phyloP scores from a whole-genome alignment of 176 grass and related monocot genomes.

The Urochloa ruziziensis region DNA sequence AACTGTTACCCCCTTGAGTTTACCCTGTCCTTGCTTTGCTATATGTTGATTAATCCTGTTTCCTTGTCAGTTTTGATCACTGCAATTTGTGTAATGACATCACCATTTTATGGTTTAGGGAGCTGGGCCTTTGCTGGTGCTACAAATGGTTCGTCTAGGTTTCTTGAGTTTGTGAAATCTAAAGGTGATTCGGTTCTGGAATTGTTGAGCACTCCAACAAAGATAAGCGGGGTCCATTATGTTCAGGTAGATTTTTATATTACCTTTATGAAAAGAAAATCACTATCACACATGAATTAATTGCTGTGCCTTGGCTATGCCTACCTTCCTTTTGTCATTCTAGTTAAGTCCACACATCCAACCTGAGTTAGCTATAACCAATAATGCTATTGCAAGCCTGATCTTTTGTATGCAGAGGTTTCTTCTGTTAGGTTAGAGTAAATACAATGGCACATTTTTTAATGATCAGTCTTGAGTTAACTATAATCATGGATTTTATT shows the following conservation, averaged over 20 bases:
- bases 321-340: neutral
- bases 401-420: neutral
- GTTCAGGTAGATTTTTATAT: constrained; percentile 62
- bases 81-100: constrained; percentile 14
- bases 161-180: constrained; percentile 81
- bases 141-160: constrained; percentile 81
- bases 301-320: neutral
- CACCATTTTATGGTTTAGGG: constrained; percentile 55
- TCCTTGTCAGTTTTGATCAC: neutral
- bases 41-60: constrained; percentile 1
- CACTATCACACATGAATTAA: neutral
- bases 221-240: constrained; percentile 97
- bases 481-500: neutral
- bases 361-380: neutral
- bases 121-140: constrained; percentile 77
- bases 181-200: constrained; percentile 85
- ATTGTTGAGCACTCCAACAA: constrained; percentile 89
- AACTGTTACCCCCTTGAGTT: neutral
- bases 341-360: neutral
- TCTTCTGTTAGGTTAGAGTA: neutral
- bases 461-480: constrained; percentile 3
- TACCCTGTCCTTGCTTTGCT: neutral
- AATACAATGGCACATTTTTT: neutral
- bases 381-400: neutral
- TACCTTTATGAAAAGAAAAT: neutral